Conservation (phyloP, 2,329 filamentous ascomycete species). For the Xylaria sp. region DNA sequence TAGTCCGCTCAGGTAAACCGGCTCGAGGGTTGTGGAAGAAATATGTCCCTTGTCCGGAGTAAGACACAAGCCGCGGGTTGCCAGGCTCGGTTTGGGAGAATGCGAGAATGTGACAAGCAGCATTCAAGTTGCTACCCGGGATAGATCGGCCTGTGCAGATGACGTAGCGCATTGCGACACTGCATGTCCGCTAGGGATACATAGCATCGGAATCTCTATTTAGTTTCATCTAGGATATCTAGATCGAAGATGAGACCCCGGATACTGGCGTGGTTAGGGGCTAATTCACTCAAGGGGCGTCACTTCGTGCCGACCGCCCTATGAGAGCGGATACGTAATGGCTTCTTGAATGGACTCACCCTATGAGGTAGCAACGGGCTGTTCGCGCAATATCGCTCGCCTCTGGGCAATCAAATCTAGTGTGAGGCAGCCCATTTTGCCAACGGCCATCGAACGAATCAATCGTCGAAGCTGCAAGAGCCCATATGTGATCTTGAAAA, state of each 20-base stretch:
- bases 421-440: constrained; percentile 13
- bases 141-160: constrained; percentile 26
- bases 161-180: constrained; percentile 31
- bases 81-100: constrained; percentile 13
- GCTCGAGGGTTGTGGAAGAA: background rate
- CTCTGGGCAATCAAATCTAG: constrained; percentile 9
- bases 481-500: constrained; percentile 14
- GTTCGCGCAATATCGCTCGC: background rate
- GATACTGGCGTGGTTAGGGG: constrained; percentile 1
- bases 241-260: constrained; percentile 31
- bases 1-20: constrained; percentile 1
- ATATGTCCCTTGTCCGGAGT: background rate
- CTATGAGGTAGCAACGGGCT: background rate
- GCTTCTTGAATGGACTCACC: background rate
- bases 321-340: background rate
- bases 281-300: background rate
- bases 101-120: constrained; percentile 24
- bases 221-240: constrained; percentile 29
- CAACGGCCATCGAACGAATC: constrained; percentile 13
- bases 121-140: constrained; percentile 19
- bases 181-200: constrained; percentile 17
- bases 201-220: constrained; percentile 19
- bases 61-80: constrained; percentile 16
- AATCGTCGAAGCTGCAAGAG: constrained; percentile 21
- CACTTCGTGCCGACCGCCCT: constrained; percentile 15